Evolutionary conservation across 2,329 filamentous ascomycete genomes (phyloP).

Genomic region (Xenoacremonium recifei): DNA sequence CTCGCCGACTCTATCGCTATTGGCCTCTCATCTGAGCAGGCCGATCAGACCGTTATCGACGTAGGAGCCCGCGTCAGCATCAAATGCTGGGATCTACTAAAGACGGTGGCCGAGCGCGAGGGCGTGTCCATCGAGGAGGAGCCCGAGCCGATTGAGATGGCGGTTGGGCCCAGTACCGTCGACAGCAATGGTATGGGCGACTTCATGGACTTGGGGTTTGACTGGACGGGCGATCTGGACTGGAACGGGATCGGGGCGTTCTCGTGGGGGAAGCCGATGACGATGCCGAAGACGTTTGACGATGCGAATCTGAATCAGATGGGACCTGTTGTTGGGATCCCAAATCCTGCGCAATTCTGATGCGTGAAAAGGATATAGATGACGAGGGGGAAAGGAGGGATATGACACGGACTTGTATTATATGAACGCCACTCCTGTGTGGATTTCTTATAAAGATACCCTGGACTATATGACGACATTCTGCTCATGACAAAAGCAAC

Average conservation of each 20-base stretch:
- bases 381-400: too few species aligned
- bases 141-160: slow-evolving; percentile 11
- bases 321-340: too few species aligned
- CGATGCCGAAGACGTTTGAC: neutral
- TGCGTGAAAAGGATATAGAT: too few species aligned
- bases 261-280: slow-evolving; percentile 10
- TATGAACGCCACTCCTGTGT: too few species aligned
- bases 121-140: slow-evolving; percentile 11
- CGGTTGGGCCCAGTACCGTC: slow-evolving; percentile 3
- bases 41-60: slow-evolving; percentile 30
- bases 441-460: too few species aligned
- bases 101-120: slow-evolving; percentile 30
- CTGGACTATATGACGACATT: too few species aligned
- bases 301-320: slow-evolving; percentile 1
- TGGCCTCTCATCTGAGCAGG: slow-evolving; percentile 26
- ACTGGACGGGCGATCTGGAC: slow-evolving; percentile 24
- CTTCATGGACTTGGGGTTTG: slow-evolving; percentile 23
- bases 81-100: slow-evolving; percentile 31
- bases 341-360: too few species aligned
- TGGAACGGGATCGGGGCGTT: slow-evolving; percentile 21
- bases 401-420: too few species aligned
- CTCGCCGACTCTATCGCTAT: slow-evolving; percentile 35
- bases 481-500: too few species aligned
- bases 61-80: slow-evolving; percentile 20
- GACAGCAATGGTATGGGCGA: slow-evolving; percentile 21